phyloP scores from a whole-genome alignment of 352 stramenopile genomes.

The Pythium pectinolyticum region DNA sequence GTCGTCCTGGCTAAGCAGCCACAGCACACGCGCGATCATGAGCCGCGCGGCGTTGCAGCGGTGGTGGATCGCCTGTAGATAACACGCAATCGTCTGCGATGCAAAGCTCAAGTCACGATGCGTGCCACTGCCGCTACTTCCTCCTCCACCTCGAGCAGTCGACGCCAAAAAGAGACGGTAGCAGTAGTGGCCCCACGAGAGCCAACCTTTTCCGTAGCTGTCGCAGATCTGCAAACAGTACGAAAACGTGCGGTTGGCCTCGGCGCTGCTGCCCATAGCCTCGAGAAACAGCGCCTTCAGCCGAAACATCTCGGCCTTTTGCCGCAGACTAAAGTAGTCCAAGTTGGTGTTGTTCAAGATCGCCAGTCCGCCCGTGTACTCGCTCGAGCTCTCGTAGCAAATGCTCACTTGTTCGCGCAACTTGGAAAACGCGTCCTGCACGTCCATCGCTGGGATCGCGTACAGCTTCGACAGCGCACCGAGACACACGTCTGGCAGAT shows the following conservation, averaged over 20 bases:
- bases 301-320: constrained; percentile 93
- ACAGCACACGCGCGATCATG: constrained; percentile 90
- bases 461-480: constrained; percentile 86
- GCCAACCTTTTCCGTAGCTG: constrained; percentile 93
- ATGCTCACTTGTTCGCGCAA: constrained; percentile 92
- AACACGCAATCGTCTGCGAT: constrained; percentile 91
- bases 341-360: constrained; percentile 94
- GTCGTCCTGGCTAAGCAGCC: constrained; percentile 90
- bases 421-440: constrained; percentile 92
- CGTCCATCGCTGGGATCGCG: constrained; percentile 89
- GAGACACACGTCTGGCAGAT: constrained; percentile 84
- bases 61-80: constrained; percentile 92
- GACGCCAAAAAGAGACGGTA: constrained; percentile 81
- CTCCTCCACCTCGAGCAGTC: constrained; percentile 27
- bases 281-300: constrained; percentile 91
- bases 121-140: constrained; percentile 3
- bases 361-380: constrained; percentile 86
- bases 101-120: constrained; percentile 63
- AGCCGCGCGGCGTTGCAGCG: constrained; percentile 85
- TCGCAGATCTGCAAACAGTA: constrained; percentile 91
- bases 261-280: constrained; percentile 64
- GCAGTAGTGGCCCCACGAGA: constrained; percentile 93
- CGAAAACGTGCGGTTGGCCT: constrained; percentile 92
- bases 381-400: constrained; percentile 87
- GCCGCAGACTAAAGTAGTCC: constrained; percentile 90